These are phyloP conservation scores for Guyanaporus albipodus DNA, from an alignment of 768 basidiomycete species.

Conservation along the genomic window DNA sequence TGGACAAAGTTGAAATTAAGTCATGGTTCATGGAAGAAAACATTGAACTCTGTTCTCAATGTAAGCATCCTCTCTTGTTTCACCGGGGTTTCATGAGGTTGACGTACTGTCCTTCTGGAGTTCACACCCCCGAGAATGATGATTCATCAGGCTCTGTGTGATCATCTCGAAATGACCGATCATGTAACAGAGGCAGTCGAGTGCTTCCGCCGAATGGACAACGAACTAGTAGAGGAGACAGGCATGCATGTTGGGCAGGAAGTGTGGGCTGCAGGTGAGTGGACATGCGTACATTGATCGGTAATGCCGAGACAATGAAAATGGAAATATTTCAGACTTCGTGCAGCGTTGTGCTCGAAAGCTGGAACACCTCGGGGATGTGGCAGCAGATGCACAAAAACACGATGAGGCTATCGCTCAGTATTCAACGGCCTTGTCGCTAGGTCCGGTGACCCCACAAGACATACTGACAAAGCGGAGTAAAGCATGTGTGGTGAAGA, in stretches of 20 bases:
- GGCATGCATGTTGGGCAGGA: neutral
- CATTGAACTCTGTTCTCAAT: neutral
- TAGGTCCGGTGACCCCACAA: neutral
- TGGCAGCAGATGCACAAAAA: neutral
- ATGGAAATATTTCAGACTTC: neutral
- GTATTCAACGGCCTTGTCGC: neutral
- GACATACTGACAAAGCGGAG: neutral
- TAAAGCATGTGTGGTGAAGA: neutral
- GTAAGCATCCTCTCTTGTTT: neutral
- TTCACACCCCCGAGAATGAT: neutral
- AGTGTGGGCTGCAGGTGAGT: neutral
- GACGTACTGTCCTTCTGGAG: neutral
- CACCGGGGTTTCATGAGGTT: no score
- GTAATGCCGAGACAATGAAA: no score
- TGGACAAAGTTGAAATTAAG: no score
- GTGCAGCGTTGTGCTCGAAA: neutral
- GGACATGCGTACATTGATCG: neutral
- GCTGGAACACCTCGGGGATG: neutral
- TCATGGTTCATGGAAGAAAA: no score
- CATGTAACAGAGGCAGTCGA: neutral
- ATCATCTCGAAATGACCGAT: neutral
- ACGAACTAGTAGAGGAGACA: neutral
- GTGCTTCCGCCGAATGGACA: neutral
- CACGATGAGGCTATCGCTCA: neutral
- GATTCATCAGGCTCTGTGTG: neutral